Conservation (phyloP, 73 alveolate genomes). For the Paramecium octaurelia region DNA sequence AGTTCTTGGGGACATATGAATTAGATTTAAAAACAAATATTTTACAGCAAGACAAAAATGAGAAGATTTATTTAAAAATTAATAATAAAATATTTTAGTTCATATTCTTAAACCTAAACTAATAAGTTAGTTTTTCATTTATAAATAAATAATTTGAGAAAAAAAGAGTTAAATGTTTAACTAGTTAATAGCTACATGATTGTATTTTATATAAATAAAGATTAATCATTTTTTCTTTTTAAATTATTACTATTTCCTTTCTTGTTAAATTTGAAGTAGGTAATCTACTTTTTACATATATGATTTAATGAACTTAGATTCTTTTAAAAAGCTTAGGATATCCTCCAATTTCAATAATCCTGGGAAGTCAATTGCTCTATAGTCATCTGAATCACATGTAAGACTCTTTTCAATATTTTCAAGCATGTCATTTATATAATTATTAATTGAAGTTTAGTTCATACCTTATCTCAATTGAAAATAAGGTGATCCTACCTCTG, state of each 20-base stretch:
- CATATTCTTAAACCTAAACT: neutral
- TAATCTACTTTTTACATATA: neutral
- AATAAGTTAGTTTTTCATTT: neutral
- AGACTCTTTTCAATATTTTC: slow-evolving; percentile 4
- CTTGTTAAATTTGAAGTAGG: neutral
- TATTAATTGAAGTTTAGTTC: neutral
- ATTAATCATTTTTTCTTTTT: neutral
- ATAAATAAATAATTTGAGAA: neutral
- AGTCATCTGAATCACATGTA: neutral
- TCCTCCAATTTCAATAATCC: slow-evolving; percentile 7
- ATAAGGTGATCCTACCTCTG: neutral
- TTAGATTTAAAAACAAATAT: too few relatives aligned
- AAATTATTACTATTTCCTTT: neutral
- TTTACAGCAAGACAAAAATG: too few relatives aligned
- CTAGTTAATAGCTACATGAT: neutral
- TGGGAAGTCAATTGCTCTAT: neutral
- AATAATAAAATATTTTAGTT: neutral
- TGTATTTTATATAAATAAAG: neutral
- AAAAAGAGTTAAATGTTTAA: neutral
- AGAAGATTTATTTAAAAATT: too few relatives aligned
- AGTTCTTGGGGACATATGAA: too few relatives aligned
- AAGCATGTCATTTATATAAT: neutral
- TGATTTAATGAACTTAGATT: neutral
- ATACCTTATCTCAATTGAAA: neutral
- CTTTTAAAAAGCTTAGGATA: neutral